phyloP scores from a whole-genome alignment of 768 basidiomycete genomes.

The Naematelia encephala region DNA sequence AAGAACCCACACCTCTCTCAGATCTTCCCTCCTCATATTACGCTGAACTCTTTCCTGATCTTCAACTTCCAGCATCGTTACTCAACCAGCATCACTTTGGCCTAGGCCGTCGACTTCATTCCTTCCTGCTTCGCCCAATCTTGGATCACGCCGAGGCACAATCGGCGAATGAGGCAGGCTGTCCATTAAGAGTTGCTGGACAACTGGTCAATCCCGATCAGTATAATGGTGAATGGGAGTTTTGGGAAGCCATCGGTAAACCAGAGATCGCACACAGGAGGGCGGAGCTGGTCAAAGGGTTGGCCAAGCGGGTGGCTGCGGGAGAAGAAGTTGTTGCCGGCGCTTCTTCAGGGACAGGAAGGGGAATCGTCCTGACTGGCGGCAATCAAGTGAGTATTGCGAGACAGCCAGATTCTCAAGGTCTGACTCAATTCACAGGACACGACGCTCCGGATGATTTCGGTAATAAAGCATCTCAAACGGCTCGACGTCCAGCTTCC shows the following conservation, averaged over 20 bases:
- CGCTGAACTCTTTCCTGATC: slow-evolving; percentile 11
- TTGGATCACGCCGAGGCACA: slow-evolving; percentile 27
- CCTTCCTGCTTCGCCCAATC: slow-evolving; percentile 46
- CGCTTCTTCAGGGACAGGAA: slow-evolving; percentile 23
- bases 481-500: slow-evolving; percentile 48
- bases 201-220: slow-evolving; percentile 52
- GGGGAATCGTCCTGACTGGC: slow-evolving; percentile 52
- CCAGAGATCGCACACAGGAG: slow-evolving; percentile 36
- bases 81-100: slow-evolving; percentile 2
- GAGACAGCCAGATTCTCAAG: neutral
- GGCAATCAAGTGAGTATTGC: slow-evolving; percentile 48
- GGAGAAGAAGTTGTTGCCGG: slow-evolving; percentile 36
- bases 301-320: slow-evolving; percentile 31
- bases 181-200: slow-evolving; percentile 46
- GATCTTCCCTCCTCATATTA: neutral
- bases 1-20: neutral
- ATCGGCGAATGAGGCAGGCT: slow-evolving; percentile 30
- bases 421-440: slow-evolving; percentile 31
- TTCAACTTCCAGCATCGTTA: slow-evolving; percentile 11
- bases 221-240: slow-evolving; percentile 43
- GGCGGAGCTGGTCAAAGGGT: slow-evolving; percentile 39
- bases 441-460: slow-evolving; percentile 49
- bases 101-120: slow-evolving; percentile 25
- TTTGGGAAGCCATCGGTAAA: slow-evolving; percentile 43
- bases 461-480: slow-evolving; percentile 49